Conservation (phyloP, 2,329 filamentous ascomycete genomes). For the Paecilomyces dactylethromorphus region DNA sequence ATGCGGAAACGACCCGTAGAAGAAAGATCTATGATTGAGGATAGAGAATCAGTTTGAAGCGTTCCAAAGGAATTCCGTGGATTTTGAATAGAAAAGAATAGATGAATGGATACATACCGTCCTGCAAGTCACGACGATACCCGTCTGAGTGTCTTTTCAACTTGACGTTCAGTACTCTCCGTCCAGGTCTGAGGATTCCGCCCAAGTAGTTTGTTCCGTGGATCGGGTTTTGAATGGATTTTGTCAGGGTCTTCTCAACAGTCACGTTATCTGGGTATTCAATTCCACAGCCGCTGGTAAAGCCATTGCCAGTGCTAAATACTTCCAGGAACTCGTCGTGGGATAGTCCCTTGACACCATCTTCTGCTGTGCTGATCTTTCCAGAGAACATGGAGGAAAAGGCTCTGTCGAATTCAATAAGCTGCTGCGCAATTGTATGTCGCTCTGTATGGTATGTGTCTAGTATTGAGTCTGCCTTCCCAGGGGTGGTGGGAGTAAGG, state of each 20-base stretch:
- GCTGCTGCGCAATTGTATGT: conserved; percentile 28
- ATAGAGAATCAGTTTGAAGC: background rate
- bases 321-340: conserved; percentile 30
- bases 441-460: conserved; percentile 33
- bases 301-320: conserved; percentile 30
- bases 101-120: conserved; percentile 17
- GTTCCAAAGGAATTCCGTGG: background rate
- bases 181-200: conserved; percentile 28
- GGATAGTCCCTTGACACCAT: conserved; percentile 18
- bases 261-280: conserved; percentile 27
- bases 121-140: conserved; percentile 27
- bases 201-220: conserved; percentile 26
- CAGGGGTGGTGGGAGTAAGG: conserved; percentile 17
- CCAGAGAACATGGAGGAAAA: conserved; percentile 36
- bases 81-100: background rate
- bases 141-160: conserved; percentile 32
- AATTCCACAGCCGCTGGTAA: conserved; percentile 34
- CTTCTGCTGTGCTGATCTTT: conserved; percentile 23
- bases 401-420: conserved; percentile 33
- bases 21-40: conserved; percentile 19
- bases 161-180: conserved; percentile 26
- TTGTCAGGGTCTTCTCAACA: conserved; percentile 15
- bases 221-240: conserved; percentile 15
- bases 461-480: conserved; percentile 19
- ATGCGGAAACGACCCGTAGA: conserved; percentile 33